Evolutionary conservation across 805 yeast genomes (phyloP), one percentile per base, ranked within the genome.

Genomic region (Pichia insulana): DNA sequence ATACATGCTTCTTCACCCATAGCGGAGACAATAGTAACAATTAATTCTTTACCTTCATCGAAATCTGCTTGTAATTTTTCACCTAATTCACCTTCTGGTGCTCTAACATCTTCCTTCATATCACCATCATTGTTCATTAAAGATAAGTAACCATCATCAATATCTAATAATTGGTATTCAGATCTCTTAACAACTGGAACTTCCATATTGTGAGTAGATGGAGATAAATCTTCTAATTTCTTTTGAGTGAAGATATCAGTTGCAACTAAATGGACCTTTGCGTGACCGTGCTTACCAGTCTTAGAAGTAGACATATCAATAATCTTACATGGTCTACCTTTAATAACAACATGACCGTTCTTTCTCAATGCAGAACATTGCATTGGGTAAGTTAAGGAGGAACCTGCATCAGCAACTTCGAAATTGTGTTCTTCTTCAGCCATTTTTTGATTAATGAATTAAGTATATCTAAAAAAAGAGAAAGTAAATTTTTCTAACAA

Each of bases 271-370:
- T 92, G 97, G 72, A 92, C 98, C 82, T 92, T 92, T 70, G 98
- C 98, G 92, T 92, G 98, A 78, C 98, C 98, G 84, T 92, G 98
- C 97, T 92, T 92, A 76, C 98, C 98, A 62, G 98, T 92, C 84
- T 92, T 92, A 65, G 98, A 92, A 67, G 98, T 92, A 52, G 98
- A 92, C 98, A 92, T 92, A 71, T 92, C 98, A 63, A 92, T 95
- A 72, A 92, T 92, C 83, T 92, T 92, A 81, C 97, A 92, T 69
- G 98, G 98, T 81, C 98, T 94, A 65, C 86, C 78, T 80, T 92
- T 92, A 77, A 90, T 92, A 61, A 82, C 94, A 68, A 92, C 98
- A 82, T 86, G 94, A 67, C 98, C 98, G 79, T 80, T 84, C 94
- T 92, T 92, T 82, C 98, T 89, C 74, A 92, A 87, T 58, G 98